Base-by-base conservation (phyloP, 2,329 filamentous ascomycete species). In the Rasamsonia emersonii region DNA sequence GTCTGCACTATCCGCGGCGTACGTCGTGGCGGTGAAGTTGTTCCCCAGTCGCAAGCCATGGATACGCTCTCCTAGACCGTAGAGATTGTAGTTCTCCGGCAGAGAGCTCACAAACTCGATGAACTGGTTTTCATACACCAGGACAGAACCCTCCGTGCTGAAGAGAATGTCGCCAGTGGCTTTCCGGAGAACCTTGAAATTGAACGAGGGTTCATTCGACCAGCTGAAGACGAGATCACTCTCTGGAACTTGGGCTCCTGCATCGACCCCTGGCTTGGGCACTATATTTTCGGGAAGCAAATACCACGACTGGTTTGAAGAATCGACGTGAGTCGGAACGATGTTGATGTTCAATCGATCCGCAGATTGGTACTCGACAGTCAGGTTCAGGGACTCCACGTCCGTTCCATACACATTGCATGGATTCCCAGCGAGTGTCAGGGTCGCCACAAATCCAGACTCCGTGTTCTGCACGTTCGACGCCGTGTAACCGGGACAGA, bases 321-420 rank as follows among this genome's bases (percentile, higher is more conserved):
- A 43, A 32, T 70, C 71, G 20, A 86, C 56, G 46, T 79, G 67
- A 5, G 74, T 70, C 1, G 82, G 82, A 11, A 70, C 63, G 33
- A 93, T 85, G 44, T 78, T 75, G 30, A 91, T 65, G 34, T 79
- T 77, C 24, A 91, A 56, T 2, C 82, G 70, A 44, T 83, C 73
- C 10, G 60, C 57, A 4, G 73, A 68, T 50, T 84, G 76, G 43
- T 79, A 80, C 46, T 79, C 73, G 9, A 91, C 78, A 3, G 74
- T 70, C 18, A 93, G 61, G 20, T 68, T 70, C 29, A 93, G 62
- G 4, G 70, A 62, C 15, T 77, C 67, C 17, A 93, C 63, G 50
- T 93, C 86, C 5, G 70, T 79, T 0, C 86, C 85, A 42, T 89
- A 93, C 14, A 76, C 72, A 54, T 89, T 82, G 63, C 85, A 77